phyloP scores from a whole-genome alignment of 768 basidiomycete genomes.

The Termitomyces sp. region DNA sequence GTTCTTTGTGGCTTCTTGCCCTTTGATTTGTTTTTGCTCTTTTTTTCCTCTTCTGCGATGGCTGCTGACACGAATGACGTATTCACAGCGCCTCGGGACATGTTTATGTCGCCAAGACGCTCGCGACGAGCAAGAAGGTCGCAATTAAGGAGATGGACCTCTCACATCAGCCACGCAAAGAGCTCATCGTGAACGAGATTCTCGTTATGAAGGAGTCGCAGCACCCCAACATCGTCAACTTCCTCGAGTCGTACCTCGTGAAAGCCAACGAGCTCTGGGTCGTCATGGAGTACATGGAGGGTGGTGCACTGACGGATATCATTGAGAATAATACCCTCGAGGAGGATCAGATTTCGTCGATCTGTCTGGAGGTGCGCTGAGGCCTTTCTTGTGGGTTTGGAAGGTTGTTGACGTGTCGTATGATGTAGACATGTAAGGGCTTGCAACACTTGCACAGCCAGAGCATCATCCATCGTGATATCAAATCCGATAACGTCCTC shows the following conservation, averaged over 20 bases:
- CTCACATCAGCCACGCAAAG: constrained; percentile 91
- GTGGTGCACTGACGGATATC: constrained; percentile 94
- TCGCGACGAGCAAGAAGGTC: constrained; percentile 80
- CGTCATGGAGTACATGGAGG: constrained; percentile 99
- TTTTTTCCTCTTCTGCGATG: neutral
- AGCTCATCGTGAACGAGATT: constrained; percentile 90
- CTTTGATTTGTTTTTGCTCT: neutral
- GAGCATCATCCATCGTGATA: constrained; percentile 94
- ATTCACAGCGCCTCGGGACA: constrained; percentile 85
- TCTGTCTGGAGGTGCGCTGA: constrained; percentile 77
- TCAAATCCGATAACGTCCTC: constrained; percentile 95
- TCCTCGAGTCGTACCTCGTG: constrained; percentile 86
- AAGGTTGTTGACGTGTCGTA: neutral
- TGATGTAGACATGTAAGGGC: constrained; percentile 87
- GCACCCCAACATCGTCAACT: constrained; percentile 97
- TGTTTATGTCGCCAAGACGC: constrained; percentile 94
- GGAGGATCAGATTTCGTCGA: constrained; percentile 93
- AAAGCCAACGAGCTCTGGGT: constrained; percentile 92
- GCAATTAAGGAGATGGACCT: constrained; percentile 99
- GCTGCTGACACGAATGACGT: constrained; percentile 10
- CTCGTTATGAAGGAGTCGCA: constrained; percentile 98
- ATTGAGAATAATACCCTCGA: constrained; percentile 96
- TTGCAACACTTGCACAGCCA: constrained; percentile 90
- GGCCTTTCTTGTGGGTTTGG: neutral
- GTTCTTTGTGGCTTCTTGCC: neutral